phyloP scores from a whole-genome alignment of 345 rosid species.

The Salix arbutifolia region DNA sequence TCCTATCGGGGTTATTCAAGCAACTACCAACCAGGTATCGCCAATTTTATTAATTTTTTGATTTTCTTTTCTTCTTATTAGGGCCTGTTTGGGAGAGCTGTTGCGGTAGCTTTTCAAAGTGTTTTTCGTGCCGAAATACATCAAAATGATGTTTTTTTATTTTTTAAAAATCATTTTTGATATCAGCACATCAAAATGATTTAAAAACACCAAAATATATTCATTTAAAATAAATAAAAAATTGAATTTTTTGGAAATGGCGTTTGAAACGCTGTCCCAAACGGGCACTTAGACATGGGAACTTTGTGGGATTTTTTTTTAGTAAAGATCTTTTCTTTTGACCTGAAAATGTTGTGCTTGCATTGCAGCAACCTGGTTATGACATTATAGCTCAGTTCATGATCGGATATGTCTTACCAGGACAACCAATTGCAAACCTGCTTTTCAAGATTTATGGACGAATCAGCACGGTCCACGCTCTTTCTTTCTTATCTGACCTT shows the following conservation, averaged over 20 bases:
- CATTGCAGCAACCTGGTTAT: slow-evolving; percentile 94
- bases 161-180: too few relatives aligned
- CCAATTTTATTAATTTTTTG: background rate
- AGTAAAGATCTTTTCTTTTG: background rate
- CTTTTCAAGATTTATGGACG: slow-evolving; percentile 96
- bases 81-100: too few relatives aligned
- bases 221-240: too few relatives aligned
- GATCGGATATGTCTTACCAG: slow-evolving; percentile 81
- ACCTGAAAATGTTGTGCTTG: background rate
- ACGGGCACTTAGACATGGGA: too few relatives aligned
- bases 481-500: slow-evolving; percentile 94
- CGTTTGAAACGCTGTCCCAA: too few relatives aligned
- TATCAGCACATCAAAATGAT: too few relatives aligned
- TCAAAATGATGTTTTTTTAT: too few relatives aligned
- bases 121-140: too few relatives aligned
- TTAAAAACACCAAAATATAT: too few relatives aligned
- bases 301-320: background rate
- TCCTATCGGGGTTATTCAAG: slow-evolving; percentile 98
- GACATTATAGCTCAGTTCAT: slow-evolving; percentile 98
- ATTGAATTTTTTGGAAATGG: too few relatives aligned
- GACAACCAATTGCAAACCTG: slow-evolving; percentile 91
- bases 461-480: slow-evolving; percentile 92
- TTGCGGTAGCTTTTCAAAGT: too few relatives aligned
- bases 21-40: slow-evolving; percentile 92
- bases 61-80: background rate